Conservation (phyloP, 768 basidiomycete species). For the Psilocybe tampanensis region DNA sequence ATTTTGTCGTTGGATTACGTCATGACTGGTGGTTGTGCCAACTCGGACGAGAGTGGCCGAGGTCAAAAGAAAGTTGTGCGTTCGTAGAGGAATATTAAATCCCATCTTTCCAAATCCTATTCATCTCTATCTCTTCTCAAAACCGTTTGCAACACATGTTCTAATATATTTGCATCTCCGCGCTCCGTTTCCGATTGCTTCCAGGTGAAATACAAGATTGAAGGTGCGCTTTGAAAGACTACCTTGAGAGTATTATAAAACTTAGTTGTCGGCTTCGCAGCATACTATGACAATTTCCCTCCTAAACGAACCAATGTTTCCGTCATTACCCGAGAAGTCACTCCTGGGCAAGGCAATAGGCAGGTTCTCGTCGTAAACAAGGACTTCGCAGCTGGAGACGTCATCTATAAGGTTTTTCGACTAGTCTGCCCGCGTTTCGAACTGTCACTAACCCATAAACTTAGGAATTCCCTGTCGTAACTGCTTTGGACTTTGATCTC, state of each 20-base stretch:
- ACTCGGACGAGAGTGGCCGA: conserved; percentile 21
- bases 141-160: conserved; percentile 38
- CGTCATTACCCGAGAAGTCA: conserved; percentile 43
- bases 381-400: conserved; percentile 70
- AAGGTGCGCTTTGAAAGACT: conserved; percentile 63
- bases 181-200: conserved; percentile 20
- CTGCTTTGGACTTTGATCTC: conserved; percentile 73
- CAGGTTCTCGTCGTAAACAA: conserved; percentile 65
- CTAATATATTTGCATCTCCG: conserved; percentile 62
- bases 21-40: conserved; percentile 11
- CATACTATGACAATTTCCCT: conserved; percentile 81
- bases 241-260: conserved; percentile 5
- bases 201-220: conserved; percentile 67
- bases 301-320: conserved; percentile 68
- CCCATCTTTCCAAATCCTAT: conserved; percentile 21
- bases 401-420: conserved; percentile 68
- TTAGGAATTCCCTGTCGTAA: conserved; percentile 75
- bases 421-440: background rate
- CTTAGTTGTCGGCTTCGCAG: conserved; percentile 39
- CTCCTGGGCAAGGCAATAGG: conserved; percentile 36
- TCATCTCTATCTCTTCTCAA: conserved; percentile 24
- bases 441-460: background rate
- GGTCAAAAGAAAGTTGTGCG: conserved; percentile 20
- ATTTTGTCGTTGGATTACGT: conserved; percentile 18
- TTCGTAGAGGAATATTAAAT: conserved; percentile 25